Conservation (phyloP, 495 filamentous ascomycete genomes). For the Beverwykella pulmonaria region DNA sequence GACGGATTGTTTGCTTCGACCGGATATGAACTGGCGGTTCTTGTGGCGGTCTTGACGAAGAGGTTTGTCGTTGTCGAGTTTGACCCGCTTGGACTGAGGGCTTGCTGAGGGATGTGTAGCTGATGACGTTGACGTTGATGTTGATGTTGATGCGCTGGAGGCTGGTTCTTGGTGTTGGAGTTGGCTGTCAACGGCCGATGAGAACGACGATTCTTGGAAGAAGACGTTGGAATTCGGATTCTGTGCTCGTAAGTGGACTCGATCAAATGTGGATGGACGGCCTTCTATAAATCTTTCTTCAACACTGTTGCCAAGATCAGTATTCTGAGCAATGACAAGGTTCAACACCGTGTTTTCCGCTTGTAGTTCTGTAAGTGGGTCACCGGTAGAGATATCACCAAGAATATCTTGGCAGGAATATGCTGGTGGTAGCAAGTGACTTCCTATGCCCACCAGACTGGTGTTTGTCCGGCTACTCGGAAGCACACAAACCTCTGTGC, state of each 20-base stretch:
- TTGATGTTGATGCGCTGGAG: background rate
- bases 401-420: slow-evolving; percentile 20
- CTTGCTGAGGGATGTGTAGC: background rate
- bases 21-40: slow-evolving; percentile 21
- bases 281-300: slow-evolving; percentile 26
- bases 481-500: slow-evolving; percentile 1
- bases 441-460: slow-evolving; percentile 22
- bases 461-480: slow-evolving; percentile 4
- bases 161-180: background rate
- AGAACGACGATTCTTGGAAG: background rate
- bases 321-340: slow-evolving; percentile 16
- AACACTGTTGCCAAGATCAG: slow-evolving; percentile 13
- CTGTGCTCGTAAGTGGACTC: slow-evolving; percentile 8
- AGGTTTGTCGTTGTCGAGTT: background rate
- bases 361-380: slow-evolving; percentile 13
- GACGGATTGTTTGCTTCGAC: slow-evolving; percentile 23
- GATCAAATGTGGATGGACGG: slow-evolving; percentile 28
- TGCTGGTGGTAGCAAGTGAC: slow-evolving; percentile 24
- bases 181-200: background rate
- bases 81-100: background rate
- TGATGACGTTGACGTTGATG: slow-evolving; percentile 7
- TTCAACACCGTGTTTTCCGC: slow-evolving; percentile 21
- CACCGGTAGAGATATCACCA: slow-evolving; percentile 6
- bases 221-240: background rate
- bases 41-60: slow-evolving; percentile 6